Conservation (phyloP, 768 basidiomycete species). For the Polyporus arcularius region DNA sequence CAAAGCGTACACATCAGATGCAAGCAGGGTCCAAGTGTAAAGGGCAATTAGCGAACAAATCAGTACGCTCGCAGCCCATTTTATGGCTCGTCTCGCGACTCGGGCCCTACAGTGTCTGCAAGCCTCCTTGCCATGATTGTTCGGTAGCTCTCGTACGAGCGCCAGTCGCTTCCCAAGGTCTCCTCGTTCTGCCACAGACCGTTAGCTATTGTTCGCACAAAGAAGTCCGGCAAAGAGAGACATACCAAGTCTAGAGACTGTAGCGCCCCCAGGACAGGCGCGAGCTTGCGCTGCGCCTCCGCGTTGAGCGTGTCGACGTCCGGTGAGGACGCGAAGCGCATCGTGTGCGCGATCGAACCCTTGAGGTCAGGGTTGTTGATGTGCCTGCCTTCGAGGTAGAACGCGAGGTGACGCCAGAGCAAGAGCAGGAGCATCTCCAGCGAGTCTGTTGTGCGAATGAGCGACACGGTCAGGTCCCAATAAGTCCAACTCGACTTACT, state of each 20-base stretch:
- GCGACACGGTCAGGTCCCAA: no score
- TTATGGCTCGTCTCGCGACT: constrained; percentile 3
- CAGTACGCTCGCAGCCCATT: constrained; percentile 12
- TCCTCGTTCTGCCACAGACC: constrained; percentile 32
- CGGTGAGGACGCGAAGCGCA: constrained; percentile 58
- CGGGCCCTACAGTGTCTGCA: constrained; percentile 56
- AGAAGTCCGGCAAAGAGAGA: constrained; percentile 9
- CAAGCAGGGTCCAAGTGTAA: neutral
- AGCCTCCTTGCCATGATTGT: constrained; percentile 75
- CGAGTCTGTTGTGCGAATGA: constrained; percentile 45
- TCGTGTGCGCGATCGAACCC: constrained; percentile 43
- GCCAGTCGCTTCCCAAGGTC: constrained; percentile 53
- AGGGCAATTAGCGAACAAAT: neutral
- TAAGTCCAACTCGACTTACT: constrained; percentile 39
- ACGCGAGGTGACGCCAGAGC: constrained; percentile 77
- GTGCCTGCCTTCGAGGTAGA: constrained; percentile 53
- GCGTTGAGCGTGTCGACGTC: constrained; percentile 59
- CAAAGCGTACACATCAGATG: constrained; percentile 3
- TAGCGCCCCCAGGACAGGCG: constrained; percentile 56
- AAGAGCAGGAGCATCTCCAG: constrained; percentile 80
- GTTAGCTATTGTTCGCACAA: constrained; percentile 7
- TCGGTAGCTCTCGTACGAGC: constrained; percentile 68
- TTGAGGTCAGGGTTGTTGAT: constrained; percentile 43
- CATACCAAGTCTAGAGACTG: constrained; percentile 52
- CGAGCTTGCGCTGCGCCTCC: constrained; percentile 57